Conservation (phyloP, 1,284 basidiomycete genomes). For the Austroboletus olivaceoglutinosus region DNA sequence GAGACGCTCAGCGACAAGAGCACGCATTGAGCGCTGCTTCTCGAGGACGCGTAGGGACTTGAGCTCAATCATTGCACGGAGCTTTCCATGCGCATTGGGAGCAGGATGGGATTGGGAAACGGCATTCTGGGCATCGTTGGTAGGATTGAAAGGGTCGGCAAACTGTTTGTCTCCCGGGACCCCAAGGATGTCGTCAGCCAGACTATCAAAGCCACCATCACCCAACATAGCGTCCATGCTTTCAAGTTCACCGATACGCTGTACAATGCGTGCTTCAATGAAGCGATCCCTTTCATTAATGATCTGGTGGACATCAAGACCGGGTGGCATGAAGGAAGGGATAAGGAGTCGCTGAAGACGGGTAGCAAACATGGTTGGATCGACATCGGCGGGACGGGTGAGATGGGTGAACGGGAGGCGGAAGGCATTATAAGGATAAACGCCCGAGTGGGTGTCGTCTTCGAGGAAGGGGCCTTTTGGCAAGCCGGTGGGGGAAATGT, state of each 20-base stretch:
- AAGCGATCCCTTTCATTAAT: conserved; percentile 90
- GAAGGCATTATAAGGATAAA: conserved; percentile 97
- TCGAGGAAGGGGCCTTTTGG: conserved; percentile 74
- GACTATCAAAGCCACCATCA: conserved; percentile 65
- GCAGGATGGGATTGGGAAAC: conserved; percentile 42
- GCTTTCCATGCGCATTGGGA: conserved; percentile 70
- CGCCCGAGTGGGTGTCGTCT: conserved; percentile 75
- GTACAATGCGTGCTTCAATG: conserved; percentile 86
- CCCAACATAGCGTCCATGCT: conserved; percentile 80
- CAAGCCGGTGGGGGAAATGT: conserved; percentile 48
- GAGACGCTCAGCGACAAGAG: conserved; percentile 84
- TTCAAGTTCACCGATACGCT: conserved; percentile 90
- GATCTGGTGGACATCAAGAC: conserved; percentile 89
- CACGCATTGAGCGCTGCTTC: conserved; percentile 85
- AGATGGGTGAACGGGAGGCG: conserved; percentile 81
- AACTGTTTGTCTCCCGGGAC: conserved; percentile 46
- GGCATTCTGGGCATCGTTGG: not conserved
- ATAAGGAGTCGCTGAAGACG: conserved; percentile 81
- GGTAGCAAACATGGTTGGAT: conserved; percentile 61
- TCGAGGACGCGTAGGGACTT: conserved; percentile 89
- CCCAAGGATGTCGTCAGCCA: conserved; percentile 47
- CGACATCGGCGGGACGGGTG: conserved; percentile 57
- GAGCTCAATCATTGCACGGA: conserved; percentile 92
- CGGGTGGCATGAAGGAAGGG: conserved; percentile 89
- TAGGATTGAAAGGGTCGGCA: not conserved